Conservation (phyloP, 441 rosid genomes). For the Breynia disticha region DNA sequence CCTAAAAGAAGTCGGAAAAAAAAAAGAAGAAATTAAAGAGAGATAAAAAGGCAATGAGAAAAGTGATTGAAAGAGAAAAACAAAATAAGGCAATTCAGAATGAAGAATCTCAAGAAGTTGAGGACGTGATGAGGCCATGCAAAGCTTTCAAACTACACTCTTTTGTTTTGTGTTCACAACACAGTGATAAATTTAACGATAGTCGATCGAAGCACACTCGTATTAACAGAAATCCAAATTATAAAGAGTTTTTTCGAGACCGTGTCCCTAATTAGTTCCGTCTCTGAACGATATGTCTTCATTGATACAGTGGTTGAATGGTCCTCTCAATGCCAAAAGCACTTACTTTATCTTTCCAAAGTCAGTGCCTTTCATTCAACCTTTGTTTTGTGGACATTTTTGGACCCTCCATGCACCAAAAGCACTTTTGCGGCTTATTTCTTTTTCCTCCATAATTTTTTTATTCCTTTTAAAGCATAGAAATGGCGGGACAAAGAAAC, state of each 20-base stretch:
- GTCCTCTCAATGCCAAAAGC: slow-evolving; percentile 29
- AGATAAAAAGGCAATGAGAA: slow-evolving; percentile 10
- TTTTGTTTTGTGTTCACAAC: no score
- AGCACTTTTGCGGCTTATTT: slow-evolving; percentile 28
- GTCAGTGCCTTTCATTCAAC: slow-evolving; percentile 16
- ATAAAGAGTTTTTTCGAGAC: no score
- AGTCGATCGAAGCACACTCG: no score
- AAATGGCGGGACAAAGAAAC: background rate
- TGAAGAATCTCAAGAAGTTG: slow-evolving; percentile 6
- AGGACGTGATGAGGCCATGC: no score
- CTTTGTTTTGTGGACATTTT: slow-evolving; percentile 19
- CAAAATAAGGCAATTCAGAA: background rate
- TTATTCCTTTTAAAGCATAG: slow-evolving; percentile 20
- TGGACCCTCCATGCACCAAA: slow-evolving; percentile 16
- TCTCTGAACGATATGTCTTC: slow-evolving; percentile 22
- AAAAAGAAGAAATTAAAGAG: slow-evolving; percentile 3
- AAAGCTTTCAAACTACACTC: no score
- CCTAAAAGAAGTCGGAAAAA: slow-evolving; percentile 14
- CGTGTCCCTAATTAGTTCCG: no score
- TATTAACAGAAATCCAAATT: no score
- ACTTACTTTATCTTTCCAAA: slow-evolving; percentile 16
- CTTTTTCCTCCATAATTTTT: background rate
- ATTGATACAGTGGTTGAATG: slow-evolving; percentile 12
- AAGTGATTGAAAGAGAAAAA: slow-evolving; percentile 2
- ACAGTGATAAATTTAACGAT: no score